These are phyloP conservation scores for Bipolaris oryzae DNA, from an alignment of 2,329 filamentous ascomycete species.

Conservation along the genomic window DNA sequence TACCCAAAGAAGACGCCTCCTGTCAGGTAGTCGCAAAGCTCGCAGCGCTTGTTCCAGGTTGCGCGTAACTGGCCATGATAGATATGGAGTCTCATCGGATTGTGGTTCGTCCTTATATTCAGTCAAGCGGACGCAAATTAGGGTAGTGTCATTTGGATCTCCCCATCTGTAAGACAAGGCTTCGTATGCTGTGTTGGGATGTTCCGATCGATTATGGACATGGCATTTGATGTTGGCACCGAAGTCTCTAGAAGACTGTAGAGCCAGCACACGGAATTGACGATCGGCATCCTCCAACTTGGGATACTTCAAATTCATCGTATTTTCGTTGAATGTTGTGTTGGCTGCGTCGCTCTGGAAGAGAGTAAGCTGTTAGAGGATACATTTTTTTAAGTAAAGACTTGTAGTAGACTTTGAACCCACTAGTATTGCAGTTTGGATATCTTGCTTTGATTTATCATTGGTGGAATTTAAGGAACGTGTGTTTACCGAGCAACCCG, in stretches of 20 bases:
- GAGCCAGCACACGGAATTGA: not conserved
- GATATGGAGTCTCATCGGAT: not conserved
- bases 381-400: not conserved
- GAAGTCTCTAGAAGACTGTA: not conserved
- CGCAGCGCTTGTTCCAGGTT: slow-evolving; percentile 1
- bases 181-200: slow-evolving; percentile 2
- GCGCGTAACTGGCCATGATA: not conserved
- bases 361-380: not conserved
- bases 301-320: not conserved
- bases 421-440: not conserved
- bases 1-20: not conserved
- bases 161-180: slow-evolving; percentile 1
- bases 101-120: not conserved
- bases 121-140: not conserved
- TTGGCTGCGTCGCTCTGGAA: not conserved
- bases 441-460: not conserved
- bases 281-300: not conserved
- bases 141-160: not conserved
- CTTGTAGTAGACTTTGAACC: not conserved
- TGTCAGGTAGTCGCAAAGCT: not conserved
- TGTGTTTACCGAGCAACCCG: not conserved
- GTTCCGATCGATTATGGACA: not conserved
- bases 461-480: not conserved
- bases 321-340: not conserved
- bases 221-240: not conserved